Base-by-base conservation (phyloP, 768 basidiomycete genomes). In the Rhizopogon sp. region DNA sequence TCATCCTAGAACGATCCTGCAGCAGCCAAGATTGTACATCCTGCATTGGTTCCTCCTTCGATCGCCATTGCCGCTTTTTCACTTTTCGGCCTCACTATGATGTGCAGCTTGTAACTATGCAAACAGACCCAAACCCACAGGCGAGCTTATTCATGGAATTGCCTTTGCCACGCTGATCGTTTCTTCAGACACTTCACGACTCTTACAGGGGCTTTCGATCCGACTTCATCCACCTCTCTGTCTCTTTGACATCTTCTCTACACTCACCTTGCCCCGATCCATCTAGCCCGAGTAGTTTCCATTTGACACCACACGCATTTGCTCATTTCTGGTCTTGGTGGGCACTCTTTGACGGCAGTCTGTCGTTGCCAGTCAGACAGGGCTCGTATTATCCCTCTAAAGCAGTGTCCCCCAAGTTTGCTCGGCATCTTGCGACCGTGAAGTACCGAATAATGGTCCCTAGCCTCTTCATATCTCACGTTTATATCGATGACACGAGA, bases 291-390 rank as follows among this genome's bases (percentile, higher is more conserved):
- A 95, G 86, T 71, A 90, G 81, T 60, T 73, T 98, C 53, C 89
- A 98, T 69, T 80, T 96, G 33, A 90, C 88, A 2, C 92, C 94
- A 0, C 85, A 87, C 60, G 77, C 83, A 2, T 93, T 93, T 62
- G 78, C 90, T 2, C 90, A 93, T 68, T 98, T 98, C 72, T 91
- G 88, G 81, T 80, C 87, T 1, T 97, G 94, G 95, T 95, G 90
- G 82, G 76, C 77, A 39, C 74, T 94, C 4, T 98, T 98, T 63
- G 87, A 94, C 63, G 77, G 83, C 50, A 77, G 77, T 9, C 72
- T 92, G 56, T 85, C 90, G 1, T 75, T 96, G 8, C 93, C 93
- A 1, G 88, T 94, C 43, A 85, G 93, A 8, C 91, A 95, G 64
- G 95, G 95, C n/a, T 78, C 76, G 11, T 84, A 88, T 45, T 93